These are phyloP conservation scores for Neopestalotiopsis sp. DNA, from an alignment of 2,329 filamentous ascomycete genomes.

Conservation along the genomic window DNA sequence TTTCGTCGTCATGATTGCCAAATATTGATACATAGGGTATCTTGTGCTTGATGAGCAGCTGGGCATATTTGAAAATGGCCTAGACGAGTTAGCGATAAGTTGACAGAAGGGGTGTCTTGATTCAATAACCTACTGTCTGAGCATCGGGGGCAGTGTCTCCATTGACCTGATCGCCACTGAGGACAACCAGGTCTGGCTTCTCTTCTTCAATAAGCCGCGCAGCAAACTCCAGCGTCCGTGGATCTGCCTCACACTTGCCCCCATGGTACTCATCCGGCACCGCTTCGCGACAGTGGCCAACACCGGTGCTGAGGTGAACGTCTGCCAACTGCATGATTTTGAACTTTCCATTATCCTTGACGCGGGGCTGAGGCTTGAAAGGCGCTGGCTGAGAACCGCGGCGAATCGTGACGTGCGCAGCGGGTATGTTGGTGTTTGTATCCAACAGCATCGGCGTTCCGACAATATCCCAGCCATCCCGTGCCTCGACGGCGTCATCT, in stretches of 20 bases:
- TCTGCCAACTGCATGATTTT: constrained; percentile 98
- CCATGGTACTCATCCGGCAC: constrained; percentile 74
- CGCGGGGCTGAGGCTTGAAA: constrained; percentile 74
- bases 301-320: constrained; percentile 88
- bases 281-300: constrained; percentile 85
- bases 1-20: constrained; percentile 95
- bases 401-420: constrained; percentile 78
- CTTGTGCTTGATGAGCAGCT: constrained; percentile 81
- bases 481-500: constrained; percentile 87
- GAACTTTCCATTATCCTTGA: constrained; percentile 89
- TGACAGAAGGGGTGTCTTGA: not conserved
- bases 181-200: constrained; percentile 87
- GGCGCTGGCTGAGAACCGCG: constrained; percentile 69
- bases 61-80: constrained; percentile 92
- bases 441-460: constrained; percentile 77
- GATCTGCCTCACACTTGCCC: constrained; percentile 87
- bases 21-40: constrained; percentile 95
- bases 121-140: constrained; percentile 68
- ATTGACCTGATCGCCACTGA: constrained; percentile 95
- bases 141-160: constrained; percentile 91
- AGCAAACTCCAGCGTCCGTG: constrained; percentile 89
- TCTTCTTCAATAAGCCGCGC: constrained; percentile 85
- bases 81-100: constrained; percentile 34
- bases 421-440: constrained; percentile 62
- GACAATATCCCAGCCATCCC: constrained; percentile 81